Percentiles rank a stretch among this genome's conserved stretches.
phyloP scores from a whole-genome alignment of 2,329 filamentous ascomycete species.

The Fusarium anthophilum region DNA sequence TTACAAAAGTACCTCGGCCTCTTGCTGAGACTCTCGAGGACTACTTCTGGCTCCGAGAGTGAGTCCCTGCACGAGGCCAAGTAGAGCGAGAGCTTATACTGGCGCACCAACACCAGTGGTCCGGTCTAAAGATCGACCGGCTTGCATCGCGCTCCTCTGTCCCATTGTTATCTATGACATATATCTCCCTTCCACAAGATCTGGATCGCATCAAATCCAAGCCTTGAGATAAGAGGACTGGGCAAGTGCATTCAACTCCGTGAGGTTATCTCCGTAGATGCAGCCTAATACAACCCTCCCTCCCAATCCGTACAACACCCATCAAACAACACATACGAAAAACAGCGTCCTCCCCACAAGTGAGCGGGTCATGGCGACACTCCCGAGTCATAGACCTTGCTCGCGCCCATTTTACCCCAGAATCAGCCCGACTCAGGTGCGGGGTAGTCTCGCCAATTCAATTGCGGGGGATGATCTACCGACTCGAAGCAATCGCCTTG shows the following conservation, averaged over 20 bases:
- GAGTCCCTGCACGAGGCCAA: background rate
- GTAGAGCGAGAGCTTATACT: background rate
- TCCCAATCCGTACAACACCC: background rate
- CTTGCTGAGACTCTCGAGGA: background rate
- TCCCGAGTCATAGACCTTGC: background rate
- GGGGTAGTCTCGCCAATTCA: constrained; percentile 2
- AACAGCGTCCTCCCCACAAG: background rate
- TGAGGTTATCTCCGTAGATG: background rate
- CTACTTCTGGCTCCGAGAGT: background rate
- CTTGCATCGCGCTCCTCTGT: background rate
- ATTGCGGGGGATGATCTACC: constrained; percentile 7
- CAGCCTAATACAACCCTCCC: background rate
- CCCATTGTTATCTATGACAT: background rate
- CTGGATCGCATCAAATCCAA: accelerated
- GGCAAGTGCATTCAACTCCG: background rate
- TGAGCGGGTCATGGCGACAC: background rate
- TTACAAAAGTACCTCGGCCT: background rate
- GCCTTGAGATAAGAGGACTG: background rate
- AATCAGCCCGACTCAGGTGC: background rate
- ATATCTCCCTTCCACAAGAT: background rate
- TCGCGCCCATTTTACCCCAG: background rate
- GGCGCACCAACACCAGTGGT: background rate
- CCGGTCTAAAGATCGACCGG: background rate
- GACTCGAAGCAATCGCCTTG: background rate
- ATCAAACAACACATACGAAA: background rate